These are phyloP conservation scores for Hyphopichia khmerensis DNA, from an alignment of 1,139 yeast species.

Conservation along the genomic window DNA sequence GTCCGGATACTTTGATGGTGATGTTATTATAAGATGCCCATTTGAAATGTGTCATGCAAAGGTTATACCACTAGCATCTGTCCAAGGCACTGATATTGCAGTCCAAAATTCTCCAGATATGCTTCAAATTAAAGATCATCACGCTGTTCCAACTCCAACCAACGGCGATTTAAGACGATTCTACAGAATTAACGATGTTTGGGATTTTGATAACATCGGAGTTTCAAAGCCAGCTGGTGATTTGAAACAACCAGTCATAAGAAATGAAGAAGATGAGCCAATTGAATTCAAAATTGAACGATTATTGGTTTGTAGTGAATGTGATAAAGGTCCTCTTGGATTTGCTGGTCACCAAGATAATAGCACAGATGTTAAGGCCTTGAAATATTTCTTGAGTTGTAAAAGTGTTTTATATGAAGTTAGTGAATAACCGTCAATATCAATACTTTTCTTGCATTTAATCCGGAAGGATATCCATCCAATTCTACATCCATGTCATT, in stretches of 20 bases:
- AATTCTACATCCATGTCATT: no score
- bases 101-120: constrained; percentile 32
- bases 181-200: constrained; percentile 51
- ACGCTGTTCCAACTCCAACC: constrained; percentile 2
- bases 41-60: constrained; percentile 35
- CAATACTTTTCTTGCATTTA: neutral
- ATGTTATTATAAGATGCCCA: constrained; percentile 33
- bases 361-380: constrained; percentile 31
- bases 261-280: constrained; percentile 11
- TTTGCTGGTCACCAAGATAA: constrained; percentile 49
- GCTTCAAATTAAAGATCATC: constrained; percentile 17
- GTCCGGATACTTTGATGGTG: neutral
- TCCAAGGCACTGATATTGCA: constrained; percentile 10
- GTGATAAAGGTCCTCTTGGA: constrained; percentile 76
- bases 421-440: neutral
- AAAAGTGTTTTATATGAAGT: constrained; percentile 42
- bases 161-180: constrained; percentile 21
- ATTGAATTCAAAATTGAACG: constrained; percentile 40
- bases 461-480: no score
- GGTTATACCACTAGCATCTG: constrained; percentile 27
- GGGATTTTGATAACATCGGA: constrained; percentile 79
- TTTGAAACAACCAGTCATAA: constrained; percentile 16
- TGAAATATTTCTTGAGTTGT: constrained; percentile 44
- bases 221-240: constrained; percentile 54
- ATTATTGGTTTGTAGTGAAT: constrained; percentile 64